Percentiles rank a stretch among this genome's conserved stretches.
Evolutionary conservation across 441 rosid genomes (phyloP).

Genomic region (Adansonia rubrostipa): DNA sequence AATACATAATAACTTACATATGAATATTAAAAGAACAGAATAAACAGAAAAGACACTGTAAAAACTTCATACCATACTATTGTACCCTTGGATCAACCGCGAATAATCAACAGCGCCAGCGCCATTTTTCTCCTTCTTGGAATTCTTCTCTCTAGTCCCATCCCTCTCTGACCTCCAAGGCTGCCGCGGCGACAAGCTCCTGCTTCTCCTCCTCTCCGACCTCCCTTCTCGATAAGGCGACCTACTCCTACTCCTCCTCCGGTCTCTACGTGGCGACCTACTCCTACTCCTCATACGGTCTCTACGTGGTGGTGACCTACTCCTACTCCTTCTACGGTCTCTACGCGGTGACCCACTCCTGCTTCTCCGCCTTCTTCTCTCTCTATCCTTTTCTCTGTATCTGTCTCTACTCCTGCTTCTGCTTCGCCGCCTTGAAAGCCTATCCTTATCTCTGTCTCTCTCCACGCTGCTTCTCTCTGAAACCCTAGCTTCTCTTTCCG

Average conservation of each 20-base stretch:
- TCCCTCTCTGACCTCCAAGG: constrained; percentile 45
- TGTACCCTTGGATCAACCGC: constrained; percentile 65
- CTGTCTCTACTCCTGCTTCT: constrained; percentile 40
- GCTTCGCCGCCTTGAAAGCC: constrained; percentile 38
- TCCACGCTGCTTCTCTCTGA: constrained; percentile 40
- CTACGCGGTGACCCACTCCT: constrained; percentile 51
- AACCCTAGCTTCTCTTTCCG: constrained; percentile 40
- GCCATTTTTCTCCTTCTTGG: constrained; percentile 34
- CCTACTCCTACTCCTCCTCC: constrained; percentile 32
- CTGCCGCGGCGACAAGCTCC: constrained; percentile 39
- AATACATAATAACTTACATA: not conserved
- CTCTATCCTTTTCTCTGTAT: constrained; percentile 21
- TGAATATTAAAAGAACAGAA: not conserved
- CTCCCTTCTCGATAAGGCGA: constrained; percentile 23
- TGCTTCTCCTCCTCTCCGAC: constrained; percentile 40
- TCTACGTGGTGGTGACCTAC: constrained; percentile 15
- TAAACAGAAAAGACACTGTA: not conserved
- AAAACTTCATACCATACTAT: constrained; percentile 56
- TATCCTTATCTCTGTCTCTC: constrained; percentile 43
- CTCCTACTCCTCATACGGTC: constrained; percentile 39
- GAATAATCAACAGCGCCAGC: constrained; percentile 55
- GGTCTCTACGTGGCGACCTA: constrained; percentile 44
- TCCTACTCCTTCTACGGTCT: constrained; percentile 36
- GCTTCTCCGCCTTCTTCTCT: constrained; percentile 44
- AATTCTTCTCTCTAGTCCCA: constrained; percentile 38